Conservation (phyloP, 495 filamentous ascomycete genomes). For the Stereocaulon alpinum region DNA sequence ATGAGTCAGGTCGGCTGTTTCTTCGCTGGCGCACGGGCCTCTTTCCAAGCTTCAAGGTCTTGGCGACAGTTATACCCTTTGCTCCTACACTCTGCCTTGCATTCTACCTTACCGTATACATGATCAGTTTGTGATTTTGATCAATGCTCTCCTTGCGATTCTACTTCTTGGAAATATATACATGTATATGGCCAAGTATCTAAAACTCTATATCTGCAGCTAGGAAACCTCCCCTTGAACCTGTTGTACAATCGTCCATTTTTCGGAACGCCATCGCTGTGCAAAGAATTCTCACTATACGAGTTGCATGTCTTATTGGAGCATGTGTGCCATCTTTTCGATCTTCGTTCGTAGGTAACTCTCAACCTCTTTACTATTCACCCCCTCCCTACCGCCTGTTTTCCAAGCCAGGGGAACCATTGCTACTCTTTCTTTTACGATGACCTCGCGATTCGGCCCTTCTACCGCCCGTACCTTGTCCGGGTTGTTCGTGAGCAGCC, state of each 20-base stretch:
- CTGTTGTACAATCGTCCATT: neutral
- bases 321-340: slow-evolving; percentile 65
- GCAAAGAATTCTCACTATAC: neutral
- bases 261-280: slow-evolving; percentile 20
- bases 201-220: neutral
- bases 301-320: slow-evolving; percentile 23
- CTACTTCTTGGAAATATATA: neutral
- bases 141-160: neutral
- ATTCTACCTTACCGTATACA: too few relatives aligned
- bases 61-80: neutral
- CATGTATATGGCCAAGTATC: neutral
- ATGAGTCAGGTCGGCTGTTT: slow-evolving; percentile 12
- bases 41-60: neutral
- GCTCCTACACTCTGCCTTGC: too few relatives aligned
- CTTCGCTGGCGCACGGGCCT: neutral
- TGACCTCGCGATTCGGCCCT: slow-evolving; percentile 75
- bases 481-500: slow-evolving; percentile 93
- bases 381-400: slow-evolving; percentile 64
- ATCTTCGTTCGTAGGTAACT: slow-evolving; percentile 90
- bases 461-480: slow-evolving; percentile 94
- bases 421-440: slow-evolving; percentile 78
- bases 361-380: slow-evolving; percentile 79
- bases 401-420: slow-evolving; percentile 97
- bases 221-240: neutral
- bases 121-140: neutral